Base-by-base conservation (phyloP, 2,329 filamentous ascomycete species). In the Colletotrichum sp. region DNA sequence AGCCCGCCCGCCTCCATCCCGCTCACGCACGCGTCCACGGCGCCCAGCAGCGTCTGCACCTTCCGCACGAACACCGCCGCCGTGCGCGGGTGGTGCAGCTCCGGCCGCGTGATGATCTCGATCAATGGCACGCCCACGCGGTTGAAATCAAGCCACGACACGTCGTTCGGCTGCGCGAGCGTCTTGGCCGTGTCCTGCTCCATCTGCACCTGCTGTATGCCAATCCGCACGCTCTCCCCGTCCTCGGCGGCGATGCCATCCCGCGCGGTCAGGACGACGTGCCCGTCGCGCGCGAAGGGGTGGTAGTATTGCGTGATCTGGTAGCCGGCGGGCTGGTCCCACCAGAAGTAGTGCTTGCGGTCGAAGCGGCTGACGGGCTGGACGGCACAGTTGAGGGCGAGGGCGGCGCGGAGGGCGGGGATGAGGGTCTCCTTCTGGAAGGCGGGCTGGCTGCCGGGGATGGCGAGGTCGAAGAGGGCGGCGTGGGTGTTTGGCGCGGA, bases 161-260 rank as follows among this genome's bases (percentile, higher is more conserved):
- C 91, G 14, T 91, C 92, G 14, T 91, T 92, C 2, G 94, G 92
- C 79, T 96, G 93, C 32, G 95, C 93, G 52, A 96, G 90, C 1
- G 96, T 98, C 85, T 99, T 99, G 79, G 96, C 97, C 1, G 97
- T 99, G 83, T 99, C 97, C 85, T 99, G 97, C 86, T 99, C 97
- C 87, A 99, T 93, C 85, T 99, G 97, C 10, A 99, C 91, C 84
- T 99, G 97, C 84, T 97, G 95, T 82, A 99, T 98, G 34, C 94
- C 93, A 66, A 99, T 90, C 1, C 87, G 89, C 24, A 98, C 85
- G n/a, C 89, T 86, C 21, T 93, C 88, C 1, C 94, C 94, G 80
- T 96, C 94, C 80, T 95, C 90, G 1, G 91, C 88, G 1, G 93
- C 93, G 77, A 98, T 95, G 2, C 96, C 96, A 82, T 98, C 96